A percentile compares a stretch with the other conserved stretches of the same genome.
phyloP scores from a whole-genome alignment of 2,329 filamentous ascomycete genomes.

The Trichoderma hamatum region DNA sequence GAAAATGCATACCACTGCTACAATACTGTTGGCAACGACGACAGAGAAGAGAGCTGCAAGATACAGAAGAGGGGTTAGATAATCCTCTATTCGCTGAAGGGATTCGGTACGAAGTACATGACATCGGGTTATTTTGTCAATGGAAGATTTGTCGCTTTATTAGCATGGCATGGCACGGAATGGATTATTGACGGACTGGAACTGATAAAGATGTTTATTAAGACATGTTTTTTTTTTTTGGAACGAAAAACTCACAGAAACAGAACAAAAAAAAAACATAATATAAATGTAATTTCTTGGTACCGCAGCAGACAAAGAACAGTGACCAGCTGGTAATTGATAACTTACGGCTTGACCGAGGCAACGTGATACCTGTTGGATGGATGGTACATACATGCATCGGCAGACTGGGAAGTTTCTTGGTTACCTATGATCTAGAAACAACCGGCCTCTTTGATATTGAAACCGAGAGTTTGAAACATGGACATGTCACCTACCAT shows the following conservation, averaged over 20 bases:
- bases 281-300: background rate
- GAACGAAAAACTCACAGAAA: background rate
- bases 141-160: constrained; percentile 33
- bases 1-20: constrained; percentile 31
- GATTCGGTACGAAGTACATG: constrained; percentile 6
- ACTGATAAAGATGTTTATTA: background rate
- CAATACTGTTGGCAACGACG: constrained; percentile 32
- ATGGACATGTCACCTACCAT: background rate
- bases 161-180: constrained; percentile 31
- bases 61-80: constrained; percentile 53
- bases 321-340: background rate
- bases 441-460: background rate
- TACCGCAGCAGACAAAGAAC: background rate
- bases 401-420: no score
- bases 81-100: constrained; percentile 47
- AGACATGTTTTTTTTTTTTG: background rate
- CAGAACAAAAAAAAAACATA: background rate
- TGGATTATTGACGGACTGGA: background rate
- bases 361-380: background rate
- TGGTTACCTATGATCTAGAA: background rate
- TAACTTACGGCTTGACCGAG: background rate
- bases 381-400: background rate
- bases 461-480: background rate
- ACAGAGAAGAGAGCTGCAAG: constrained; percentile 39
- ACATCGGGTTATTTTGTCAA: constrained; percentile 2